phyloP scores from a whole-genome alignment of 305 asterid species.

The Solanum hybrid region DNA sequence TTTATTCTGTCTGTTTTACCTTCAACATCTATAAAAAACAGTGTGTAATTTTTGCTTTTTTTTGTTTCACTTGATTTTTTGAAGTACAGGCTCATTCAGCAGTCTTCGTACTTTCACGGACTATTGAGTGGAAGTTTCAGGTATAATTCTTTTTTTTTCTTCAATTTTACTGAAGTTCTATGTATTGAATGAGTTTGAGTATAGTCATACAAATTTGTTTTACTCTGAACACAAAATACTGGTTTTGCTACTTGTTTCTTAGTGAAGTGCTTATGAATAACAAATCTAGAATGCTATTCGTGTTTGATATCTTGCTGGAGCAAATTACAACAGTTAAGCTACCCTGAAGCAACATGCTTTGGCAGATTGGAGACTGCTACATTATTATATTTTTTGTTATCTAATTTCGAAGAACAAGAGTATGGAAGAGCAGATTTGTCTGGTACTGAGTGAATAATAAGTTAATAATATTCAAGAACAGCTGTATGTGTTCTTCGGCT shows the following conservation, averaged over 20 bases:
- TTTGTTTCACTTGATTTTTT: neutral
- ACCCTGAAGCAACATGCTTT: neutral
- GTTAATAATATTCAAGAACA: neutral
- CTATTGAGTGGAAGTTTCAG: conserved; percentile 69
- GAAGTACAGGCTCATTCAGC: conserved; percentile 45
- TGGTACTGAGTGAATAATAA: neutral
- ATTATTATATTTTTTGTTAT: neutral
- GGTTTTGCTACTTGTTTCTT: neutral
- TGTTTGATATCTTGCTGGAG: neutral
- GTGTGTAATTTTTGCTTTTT: neutral
- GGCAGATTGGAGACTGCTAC: neutral
- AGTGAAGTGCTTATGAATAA: neutral
- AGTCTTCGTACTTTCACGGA: conserved; percentile 71
- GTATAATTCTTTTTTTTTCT: conserved; percentile 14
- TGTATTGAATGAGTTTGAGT: neutral
- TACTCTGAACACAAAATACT: neutral
- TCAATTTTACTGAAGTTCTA: neutral
- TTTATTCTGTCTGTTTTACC: neutral
- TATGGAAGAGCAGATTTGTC: neutral
- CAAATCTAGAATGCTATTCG: neutral
- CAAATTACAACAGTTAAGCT: neutral
- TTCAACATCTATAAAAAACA: neutral
- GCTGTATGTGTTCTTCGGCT: neutral
- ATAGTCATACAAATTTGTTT: neutral
- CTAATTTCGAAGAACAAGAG: neutral